phyloP scores from a whole-genome alignment of 148 eudicot species.

The Agrostemma githago region DNA sequence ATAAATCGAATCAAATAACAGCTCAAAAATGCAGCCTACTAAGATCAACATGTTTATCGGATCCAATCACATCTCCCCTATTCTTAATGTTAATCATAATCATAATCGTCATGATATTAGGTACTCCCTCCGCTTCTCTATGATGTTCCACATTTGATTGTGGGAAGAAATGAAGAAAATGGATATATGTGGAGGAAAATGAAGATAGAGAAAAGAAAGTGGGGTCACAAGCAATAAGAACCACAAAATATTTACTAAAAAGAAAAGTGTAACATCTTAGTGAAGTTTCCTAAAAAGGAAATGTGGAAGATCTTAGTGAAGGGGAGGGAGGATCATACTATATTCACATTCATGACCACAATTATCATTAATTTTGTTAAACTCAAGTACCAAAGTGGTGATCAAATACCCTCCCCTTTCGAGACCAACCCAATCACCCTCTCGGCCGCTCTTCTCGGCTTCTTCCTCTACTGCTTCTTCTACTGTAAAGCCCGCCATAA shows the following conservation, averaged over 20 bases:
- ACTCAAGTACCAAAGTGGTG: constrained; percentile 1
- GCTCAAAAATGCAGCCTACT: neutral
- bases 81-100: neutral
- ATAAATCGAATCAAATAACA: too few relatives aligned
- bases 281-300: too few relatives aligned
- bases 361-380: neutral
- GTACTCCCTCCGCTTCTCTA: too few relatives aligned
- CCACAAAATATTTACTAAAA: too few relatives aligned
- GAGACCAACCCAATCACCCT: constrained; percentile 3
- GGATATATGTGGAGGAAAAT: too few relatives aligned
- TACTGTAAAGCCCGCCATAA: neutral
- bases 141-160: too few relatives aligned
- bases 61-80: neutral
- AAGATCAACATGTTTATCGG: neutral
- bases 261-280: too few relatives aligned
- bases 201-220: too few relatives aligned
- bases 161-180: too few relatives aligned
- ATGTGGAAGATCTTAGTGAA: too few relatives aligned
- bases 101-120: neutral
- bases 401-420: neutral
- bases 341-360: constrained; percentile 11
- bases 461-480: constrained; percentile 16
- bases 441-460: neutral
- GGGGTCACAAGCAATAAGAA: too few relatives aligned
- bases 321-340: too few relatives aligned